These are phyloP conservation scores for Phoenix roebelenii DNA, from an alignment of 176 grass and related monocot genomes.

Conservation along the genomic window DNA sequence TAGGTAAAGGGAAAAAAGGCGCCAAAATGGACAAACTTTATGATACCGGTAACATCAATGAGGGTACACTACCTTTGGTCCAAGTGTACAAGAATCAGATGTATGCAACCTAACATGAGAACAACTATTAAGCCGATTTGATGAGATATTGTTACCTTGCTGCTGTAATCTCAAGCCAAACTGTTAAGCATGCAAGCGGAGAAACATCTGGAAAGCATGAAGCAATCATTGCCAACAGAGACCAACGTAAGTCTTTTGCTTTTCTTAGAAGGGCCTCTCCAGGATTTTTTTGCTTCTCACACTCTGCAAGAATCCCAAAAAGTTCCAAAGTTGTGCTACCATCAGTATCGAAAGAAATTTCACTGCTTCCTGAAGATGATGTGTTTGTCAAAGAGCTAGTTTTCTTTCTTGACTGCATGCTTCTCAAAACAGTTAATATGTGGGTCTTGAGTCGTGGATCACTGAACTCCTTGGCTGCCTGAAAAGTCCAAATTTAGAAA, in stretches of 20 bases:
- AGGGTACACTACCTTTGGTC: too few relatives aligned
- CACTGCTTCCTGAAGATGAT: constrained; percentile 38
- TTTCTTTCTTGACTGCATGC: constrained; percentile 65
- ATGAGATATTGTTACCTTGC: constrained; percentile 43
- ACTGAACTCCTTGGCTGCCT: constrained; percentile 80
- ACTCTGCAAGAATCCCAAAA: constrained; percentile 61
- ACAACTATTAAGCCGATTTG: too few relatives aligned
- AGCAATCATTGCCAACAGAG: constrained; percentile 75
- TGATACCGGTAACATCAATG: too few relatives aligned
- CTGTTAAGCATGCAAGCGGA: constrained; percentile 59
- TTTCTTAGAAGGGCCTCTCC: constrained; percentile 71
- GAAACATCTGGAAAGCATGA: constrained; percentile 86
- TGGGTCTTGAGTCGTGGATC: constrained; percentile 73
- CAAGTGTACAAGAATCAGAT: too few relatives aligned
- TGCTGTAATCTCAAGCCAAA: constrained; percentile 95
- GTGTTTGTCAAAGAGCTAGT: constrained; percentile 27
- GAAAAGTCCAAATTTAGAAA: constrained; percentile 19
- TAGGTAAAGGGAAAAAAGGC: too few relatives aligned
- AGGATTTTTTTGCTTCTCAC: constrained; percentile 86
- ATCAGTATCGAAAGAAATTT: constrained; percentile 26
- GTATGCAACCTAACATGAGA: too few relatives aligned
- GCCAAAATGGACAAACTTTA: too few relatives aligned
- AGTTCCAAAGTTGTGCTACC: constrained; percentile 46
- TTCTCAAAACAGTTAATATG: constrained; percentile 74
- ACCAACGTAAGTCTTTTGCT: constrained; percentile 82